A percentile compares a stretch with the other conserved stretches of the same genome.
Conservation (phyloP, 179 eudicot species). For the Dionaea muscipula region DNA sequence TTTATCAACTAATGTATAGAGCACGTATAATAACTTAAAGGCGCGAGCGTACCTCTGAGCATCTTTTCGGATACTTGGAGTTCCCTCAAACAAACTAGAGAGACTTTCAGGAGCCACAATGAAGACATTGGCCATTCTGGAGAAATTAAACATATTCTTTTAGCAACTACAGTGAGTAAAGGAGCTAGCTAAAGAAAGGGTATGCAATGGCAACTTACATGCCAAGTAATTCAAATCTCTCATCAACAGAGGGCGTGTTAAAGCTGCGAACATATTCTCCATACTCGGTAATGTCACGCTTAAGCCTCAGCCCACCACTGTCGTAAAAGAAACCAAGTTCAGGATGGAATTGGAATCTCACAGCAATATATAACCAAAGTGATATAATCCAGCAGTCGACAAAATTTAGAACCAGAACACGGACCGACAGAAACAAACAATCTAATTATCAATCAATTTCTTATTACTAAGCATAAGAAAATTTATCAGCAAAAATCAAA, state of each 20-base stretch:
- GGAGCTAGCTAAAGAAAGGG: background rate
- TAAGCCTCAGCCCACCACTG: conserved; percentile 89
- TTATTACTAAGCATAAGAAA: too few species aligned
- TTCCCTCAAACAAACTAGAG: conserved; percentile 76
- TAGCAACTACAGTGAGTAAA: background rate
- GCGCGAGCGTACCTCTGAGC: conserved; percentile 50
- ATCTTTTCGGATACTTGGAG: conserved; percentile 89
- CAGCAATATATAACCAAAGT: too few species aligned
- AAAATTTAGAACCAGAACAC: too few species aligned
- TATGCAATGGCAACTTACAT: conserved; percentile 68
- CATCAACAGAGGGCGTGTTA: conserved; percentile 90
- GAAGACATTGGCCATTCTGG: conserved; percentile 93
- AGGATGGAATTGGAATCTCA: background rate
- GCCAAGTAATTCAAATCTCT: conserved; percentile 84
- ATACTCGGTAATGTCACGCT: conserved; percentile 97
- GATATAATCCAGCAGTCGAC: too few species aligned
- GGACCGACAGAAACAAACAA: too few species aligned
- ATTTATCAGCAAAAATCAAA: too few species aligned
- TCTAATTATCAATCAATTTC: too few species aligned
- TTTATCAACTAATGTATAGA: background rate
- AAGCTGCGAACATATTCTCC: conserved; percentile 91
- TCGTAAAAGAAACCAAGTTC: conserved; percentile 10
- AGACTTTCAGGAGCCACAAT: conserved; percentile 98
- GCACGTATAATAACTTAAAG: background rate
- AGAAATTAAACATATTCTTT: conserved; percentile 10